Conservation (phyloP, 2,329 filamentous ascomycete species). For the Capronia coronata region DNA sequence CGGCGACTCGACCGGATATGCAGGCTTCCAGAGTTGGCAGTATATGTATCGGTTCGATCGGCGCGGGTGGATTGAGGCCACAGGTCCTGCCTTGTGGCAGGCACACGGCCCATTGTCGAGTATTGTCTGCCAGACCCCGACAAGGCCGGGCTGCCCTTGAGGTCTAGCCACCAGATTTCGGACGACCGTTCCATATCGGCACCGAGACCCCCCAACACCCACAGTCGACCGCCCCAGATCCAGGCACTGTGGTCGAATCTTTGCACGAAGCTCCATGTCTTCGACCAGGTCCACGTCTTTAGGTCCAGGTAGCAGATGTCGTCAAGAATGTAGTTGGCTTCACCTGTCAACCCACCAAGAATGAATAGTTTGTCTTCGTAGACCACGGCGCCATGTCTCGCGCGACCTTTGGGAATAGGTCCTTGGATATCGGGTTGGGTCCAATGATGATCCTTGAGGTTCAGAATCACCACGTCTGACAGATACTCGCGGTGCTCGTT, state of each 20-base stretch:
- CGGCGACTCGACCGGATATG: conserved; percentile 51
- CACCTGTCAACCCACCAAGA: conserved; percentile 88
- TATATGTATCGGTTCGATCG: conserved; percentile 50
- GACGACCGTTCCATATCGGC: conserved; percentile 96
- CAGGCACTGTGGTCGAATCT: conserved; percentile 93
- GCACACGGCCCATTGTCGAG: conserved; percentile 18
- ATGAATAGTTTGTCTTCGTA: conserved; percentile 97
- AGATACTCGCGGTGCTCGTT: conserved; percentile 96
- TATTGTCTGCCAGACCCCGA: conserved; percentile 33
- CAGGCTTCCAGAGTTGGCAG: conserved; percentile 62
- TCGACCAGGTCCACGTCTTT: conserved; percentile 96
- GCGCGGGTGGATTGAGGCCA: conserved; percentile 35
- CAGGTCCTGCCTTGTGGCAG: conserved; percentile 34
- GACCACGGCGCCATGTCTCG: conserved; percentile 85
- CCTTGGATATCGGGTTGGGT: conserved; percentile 83
- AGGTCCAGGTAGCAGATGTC: conserved; percentile 95
- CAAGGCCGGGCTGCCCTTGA: conserved; percentile 83
- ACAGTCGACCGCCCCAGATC: conserved; percentile 85
- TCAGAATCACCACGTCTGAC: conserved; percentile 91
- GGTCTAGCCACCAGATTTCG: conserved; percentile 94
- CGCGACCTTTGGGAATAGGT: conserved; percentile 78
- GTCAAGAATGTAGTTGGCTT: conserved; percentile 85
- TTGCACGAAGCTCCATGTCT: conserved; percentile 89
- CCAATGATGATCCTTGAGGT: conserved; percentile 91
- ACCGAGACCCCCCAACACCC: conserved; percentile 92